These are phyloP conservation scores for Trichoderma arundinaceum DNA, from an alignment of 2,329 filamentous ascomycete genomes.

Conservation along the genomic window DNA sequence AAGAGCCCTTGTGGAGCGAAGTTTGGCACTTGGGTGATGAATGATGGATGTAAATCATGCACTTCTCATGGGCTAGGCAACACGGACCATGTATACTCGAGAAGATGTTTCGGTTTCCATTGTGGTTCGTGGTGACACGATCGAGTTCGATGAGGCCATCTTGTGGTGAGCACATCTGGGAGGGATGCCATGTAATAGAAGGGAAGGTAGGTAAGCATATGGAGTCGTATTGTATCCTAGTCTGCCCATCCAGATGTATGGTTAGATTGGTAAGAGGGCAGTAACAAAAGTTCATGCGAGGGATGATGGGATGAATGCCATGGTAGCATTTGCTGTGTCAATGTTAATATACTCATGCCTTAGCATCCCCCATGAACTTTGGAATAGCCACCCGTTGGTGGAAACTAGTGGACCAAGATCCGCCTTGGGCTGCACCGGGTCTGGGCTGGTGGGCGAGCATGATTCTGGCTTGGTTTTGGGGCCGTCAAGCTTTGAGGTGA, in stretches of 20 bases:
- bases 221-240: background rate
- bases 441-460: background rate
- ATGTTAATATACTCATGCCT: slow-evolving; percentile 5
- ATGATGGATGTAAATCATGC: background rate
- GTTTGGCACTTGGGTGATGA: background rate
- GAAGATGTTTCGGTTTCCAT: background rate
- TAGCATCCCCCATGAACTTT: background rate
- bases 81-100: background rate
- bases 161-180: background rate
- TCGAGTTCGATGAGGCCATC: background rate
- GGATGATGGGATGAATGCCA: background rate
- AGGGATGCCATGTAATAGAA: background rate
- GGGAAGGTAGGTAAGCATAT: background rate
- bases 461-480: background rate
- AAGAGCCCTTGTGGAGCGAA: slow-evolving; percentile 5
- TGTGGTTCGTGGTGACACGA: background rate
- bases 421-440: background rate
- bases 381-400: background rate
- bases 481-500: background rate
- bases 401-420: slow-evolving; percentile 19
- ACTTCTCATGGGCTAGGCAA: background rate
- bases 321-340: background rate
- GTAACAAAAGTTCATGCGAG: background rate
- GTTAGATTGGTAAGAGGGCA: background rate
- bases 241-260: background rate